Evolutionary conservation across 805 yeast genomes (phyloP), one percentile per base, ranked within the genome.

Genomic region (Priceomyces medius): DNA sequence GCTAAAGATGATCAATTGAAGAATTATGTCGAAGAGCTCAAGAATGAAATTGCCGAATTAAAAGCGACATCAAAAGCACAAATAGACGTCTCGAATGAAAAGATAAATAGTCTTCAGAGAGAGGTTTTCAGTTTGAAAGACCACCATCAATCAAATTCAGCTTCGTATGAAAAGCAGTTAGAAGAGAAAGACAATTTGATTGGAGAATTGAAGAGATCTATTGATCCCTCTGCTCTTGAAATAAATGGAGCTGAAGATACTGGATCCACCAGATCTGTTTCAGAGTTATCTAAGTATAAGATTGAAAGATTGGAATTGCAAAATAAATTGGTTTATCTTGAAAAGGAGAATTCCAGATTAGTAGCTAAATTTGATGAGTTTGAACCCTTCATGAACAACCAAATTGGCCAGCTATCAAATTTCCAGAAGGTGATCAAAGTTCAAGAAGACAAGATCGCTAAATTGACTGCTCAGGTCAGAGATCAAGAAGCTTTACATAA

Each of bases 61-160:
- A 63, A 55, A 40, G 42, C 54, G 3, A 47, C 64, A 2, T 55
- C 74, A 18, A 71, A 69, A 42, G 59, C 61, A 3, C 82, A 80
- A 47, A 81, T 84, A 47, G 69, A 65, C 37, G 63, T 68, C 37
- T 90, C 89, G 0, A 76, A 80, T 48, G 71, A 71, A 14, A 74
- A 74, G 42, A 80, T 84, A 17, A 59, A 59, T 17, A 51, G 53
- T 16, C 63, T 85, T 26, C 86, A 81, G 44, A 20, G 42, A 10
- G 68, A 71, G 42, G 47, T 51, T 38, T 14, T 24, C 13, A 28
- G 35, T 2, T 36, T 53, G 20, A 55, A 43, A 38, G 55, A 48
- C 32, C 31, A 37, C 6, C 44, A 44, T 39, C 43, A 41, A 37
- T 41, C 33, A 17, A 40, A 34, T n/a, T 46, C 46, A n/a, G 21